Conservation (phyloP, 768 basidiomycete species). For the Boletales sp. region DNA sequence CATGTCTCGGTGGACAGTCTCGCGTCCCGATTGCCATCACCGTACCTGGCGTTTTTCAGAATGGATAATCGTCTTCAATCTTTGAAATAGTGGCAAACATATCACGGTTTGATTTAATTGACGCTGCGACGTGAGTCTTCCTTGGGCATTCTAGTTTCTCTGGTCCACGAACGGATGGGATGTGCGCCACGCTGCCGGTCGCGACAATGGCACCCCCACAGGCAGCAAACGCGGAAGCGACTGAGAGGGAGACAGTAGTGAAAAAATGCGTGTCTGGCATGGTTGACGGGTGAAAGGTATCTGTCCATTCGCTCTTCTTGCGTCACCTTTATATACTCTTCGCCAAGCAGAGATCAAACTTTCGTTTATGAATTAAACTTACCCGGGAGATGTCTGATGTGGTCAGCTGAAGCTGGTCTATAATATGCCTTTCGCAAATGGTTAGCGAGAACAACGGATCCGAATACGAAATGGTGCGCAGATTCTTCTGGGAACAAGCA, state of each 20-base stretch:
- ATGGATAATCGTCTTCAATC: background rate
- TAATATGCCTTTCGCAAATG: too few relatives aligned
- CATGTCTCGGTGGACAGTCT: too few relatives aligned
- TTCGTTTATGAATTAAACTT: too few relatives aligned
- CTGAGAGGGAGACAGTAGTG: background rate
- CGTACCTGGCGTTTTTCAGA: background rate
- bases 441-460: too few relatives aligned
- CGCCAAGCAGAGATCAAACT: background rate
- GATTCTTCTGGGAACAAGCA: too few relatives aligned
- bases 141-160: too few relatives aligned
- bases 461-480: too few relatives aligned
- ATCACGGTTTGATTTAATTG: background rate
- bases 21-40: background rate
- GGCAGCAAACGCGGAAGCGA: background rate
- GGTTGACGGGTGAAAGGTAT: background rate
- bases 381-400: too few relatives aligned
- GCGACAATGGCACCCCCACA: slow-evolving; percentile 3
- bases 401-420: too few relatives aligned
- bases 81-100: too few relatives aligned
- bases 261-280: background rate
- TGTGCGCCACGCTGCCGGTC: background rate
- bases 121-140: background rate
- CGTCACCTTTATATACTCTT: background rate
- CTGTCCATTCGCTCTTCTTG: background rate
- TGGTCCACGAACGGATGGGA: background rate